These are phyloP conservation scores for Penicillium hordei DNA, from an alignment of 2,329 filamentous ascomycete species.

Conservation along the genomic window DNA sequence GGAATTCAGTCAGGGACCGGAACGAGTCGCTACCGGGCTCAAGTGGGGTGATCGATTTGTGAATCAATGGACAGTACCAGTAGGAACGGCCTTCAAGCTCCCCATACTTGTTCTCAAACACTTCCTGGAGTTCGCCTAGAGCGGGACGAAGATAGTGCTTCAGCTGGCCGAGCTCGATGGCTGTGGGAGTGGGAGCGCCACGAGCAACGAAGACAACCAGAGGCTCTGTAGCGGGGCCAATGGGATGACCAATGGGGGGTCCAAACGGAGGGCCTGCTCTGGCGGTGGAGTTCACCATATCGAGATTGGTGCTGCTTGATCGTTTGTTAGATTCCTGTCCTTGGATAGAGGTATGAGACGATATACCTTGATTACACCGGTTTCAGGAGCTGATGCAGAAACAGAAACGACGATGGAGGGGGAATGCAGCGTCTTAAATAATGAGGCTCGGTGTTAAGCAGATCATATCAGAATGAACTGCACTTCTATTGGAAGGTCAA, in stretches of 20 bases:
- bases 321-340: not conserved
- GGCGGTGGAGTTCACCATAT: not conserved
- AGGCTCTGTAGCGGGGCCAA: not conserved
- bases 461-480: not conserved
- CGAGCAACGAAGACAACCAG: conserved; percentile 2
- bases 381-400: not conserved
- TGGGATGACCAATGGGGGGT: not conserved
- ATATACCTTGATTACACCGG: not conserved
- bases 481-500: not conserved
- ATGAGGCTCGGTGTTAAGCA: not conserved
- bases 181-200: not conserved
- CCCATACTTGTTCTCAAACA: not conserved
- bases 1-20: not conserved
- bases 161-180: not conserved
- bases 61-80: conserved; percentile 1
- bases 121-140: not conserved
- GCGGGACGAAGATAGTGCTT: not conserved
- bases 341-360: not conserved
- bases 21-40: not conserved
- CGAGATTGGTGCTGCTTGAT: not conserved
- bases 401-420: not conserved
- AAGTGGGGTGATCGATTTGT: not conserved
- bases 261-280: not conserved
- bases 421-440: not conserved
- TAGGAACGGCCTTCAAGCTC: not conserved